Evolutionary conservation across 352 stramenopile genomes (phyloP), one percentile per base, ranked within the genome.

Genomic region (Phytophthora foliorum): DNA sequence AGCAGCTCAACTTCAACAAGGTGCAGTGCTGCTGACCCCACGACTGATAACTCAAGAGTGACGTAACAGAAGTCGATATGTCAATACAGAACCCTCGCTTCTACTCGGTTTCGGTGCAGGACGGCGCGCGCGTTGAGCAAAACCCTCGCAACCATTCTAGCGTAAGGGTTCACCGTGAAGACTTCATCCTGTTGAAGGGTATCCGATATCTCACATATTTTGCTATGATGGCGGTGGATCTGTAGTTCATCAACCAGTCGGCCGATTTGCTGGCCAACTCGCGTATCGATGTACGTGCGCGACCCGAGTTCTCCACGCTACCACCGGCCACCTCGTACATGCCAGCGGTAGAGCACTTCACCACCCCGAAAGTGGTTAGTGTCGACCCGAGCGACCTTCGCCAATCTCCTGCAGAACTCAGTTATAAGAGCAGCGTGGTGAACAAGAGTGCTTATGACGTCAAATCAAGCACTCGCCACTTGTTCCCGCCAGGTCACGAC

Each of bases 1-100:
- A 84, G 59, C 85, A 84, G 52, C 61, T 82, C 58, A 90, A 93
- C 59, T 79, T 93, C 65, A 95, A 95, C 75, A 94, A 93, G 78
- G 87, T 92, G 34, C n/a, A 27, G n/a, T n/a, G n/a, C 19, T 31
- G 3, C 39, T 44, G 27, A 8, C 44, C 29, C 44, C 42, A 63
- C 44, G 13, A 19, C 41, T 4, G 32, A 21, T 38, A 24, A 52
- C 46, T 42, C 29, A 58, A 14, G 62, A 56, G 14, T 25, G 7
- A 16, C 29, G 41, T 73, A 54, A 67, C 58, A 56, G 6, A 24
- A 59, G 45, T 57, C 17, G 32, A 46, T 58, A 13, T 63, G 21
- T 51, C 24, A 63, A 72, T 22, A 4, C 52, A 92, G 84, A 94
- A 94, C 57, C 84, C 84, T 58, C 80, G 82, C 11, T 91, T 92